Evolutionary conservation across 371 early-diverging fungal genomes (phyloP).

Genomic region (Agmasoma carcini): DNA sequence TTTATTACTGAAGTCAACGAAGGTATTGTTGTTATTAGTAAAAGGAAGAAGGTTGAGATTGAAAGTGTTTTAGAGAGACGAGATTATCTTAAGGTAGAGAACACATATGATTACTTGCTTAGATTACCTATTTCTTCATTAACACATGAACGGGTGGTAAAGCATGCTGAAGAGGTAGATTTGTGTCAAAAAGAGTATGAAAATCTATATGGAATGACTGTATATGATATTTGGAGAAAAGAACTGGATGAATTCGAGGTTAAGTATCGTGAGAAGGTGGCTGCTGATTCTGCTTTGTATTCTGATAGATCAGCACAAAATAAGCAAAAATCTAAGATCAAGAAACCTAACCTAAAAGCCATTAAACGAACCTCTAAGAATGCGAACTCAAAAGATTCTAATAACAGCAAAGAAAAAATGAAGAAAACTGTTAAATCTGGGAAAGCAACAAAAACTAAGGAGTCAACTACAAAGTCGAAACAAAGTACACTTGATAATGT

Average conservation of each 20-base stretch:
- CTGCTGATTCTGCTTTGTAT: conserved; percentile 26
- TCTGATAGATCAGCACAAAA: conserved; percentile 7
- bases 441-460: conserved; percentile 13
- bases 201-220: conserved; percentile 58
- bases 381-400: neutral
- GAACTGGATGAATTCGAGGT: conserved; percentile 58
- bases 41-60: conserved; percentile 67
- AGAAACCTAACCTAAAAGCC: neutral
- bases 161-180: conserved; percentile 61
- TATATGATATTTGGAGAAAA: conserved; percentile 69
- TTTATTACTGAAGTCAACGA: conserved; percentile 79
- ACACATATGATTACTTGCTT: conserved; percentile 81
- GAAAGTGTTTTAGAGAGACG: conserved; percentile 62
- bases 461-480: neutral
- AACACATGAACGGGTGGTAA: conserved; percentile 71
- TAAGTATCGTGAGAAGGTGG: conserved; percentile 21
- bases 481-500: neutral
- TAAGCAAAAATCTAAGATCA: conserved; percentile 1
- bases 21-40: conserved; percentile 65
- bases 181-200: conserved; percentile 61
- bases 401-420: neutral
- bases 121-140: conserved; percentile 75
- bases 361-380: neutral
- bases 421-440: conserved; percentile 11
- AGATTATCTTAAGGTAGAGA: conserved; percentile 58